Evolutionary conservation across 176 grass and related monocot species (phyloP).

Genomic region (Phoenix roebelenii): DNA sequence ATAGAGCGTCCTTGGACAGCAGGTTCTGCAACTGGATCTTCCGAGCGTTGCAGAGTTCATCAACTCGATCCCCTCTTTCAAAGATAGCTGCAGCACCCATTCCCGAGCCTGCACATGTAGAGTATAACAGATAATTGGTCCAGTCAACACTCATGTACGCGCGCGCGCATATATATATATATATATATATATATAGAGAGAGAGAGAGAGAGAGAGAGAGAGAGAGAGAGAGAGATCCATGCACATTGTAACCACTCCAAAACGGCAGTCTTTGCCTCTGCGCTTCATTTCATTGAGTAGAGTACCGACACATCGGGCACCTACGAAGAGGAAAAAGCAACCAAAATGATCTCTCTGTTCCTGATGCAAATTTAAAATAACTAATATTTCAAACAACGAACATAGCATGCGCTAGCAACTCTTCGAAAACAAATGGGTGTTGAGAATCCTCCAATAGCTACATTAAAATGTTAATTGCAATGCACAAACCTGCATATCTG

Average conservation of each 20-base stretch:
- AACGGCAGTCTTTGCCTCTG: conserved; percentile 85
- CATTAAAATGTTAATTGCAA: too few species aligned
- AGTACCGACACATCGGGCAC: conserved; percentile 72
- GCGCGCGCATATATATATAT: too few species aligned
- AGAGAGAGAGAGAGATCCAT: conserved; percentile 31
- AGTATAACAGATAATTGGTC: background rate
- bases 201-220: too few species aligned
- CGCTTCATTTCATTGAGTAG: conserved; percentile 98
- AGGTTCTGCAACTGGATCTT: conserved; percentile 38
- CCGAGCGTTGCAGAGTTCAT: conserved; percentile 53
- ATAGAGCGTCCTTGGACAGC: conserved; percentile 45
- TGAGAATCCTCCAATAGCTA: too few species aligned
- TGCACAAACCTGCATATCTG: too few species aligned
- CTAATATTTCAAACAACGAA: too few species aligned
- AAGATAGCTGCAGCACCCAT: conserved; percentile 96
- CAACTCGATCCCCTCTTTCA: conserved; percentile 64
- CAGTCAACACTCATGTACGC: background rate
- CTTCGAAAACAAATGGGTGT: too few species aligned
- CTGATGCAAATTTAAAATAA: too few species aligned
- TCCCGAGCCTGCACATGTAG: conserved; percentile 41
- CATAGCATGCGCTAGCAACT: too few species aligned
- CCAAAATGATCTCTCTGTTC: background rate
- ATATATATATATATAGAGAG: too few species aligned
- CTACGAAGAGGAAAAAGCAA: conserved; percentile 20
- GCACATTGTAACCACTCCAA: conserved; percentile 87